These are phyloP conservation scores for Periglandula ipomoeae DNA, from an alignment of 2,329 filamentous ascomycete genomes.

Conservation along the genomic window DNA sequence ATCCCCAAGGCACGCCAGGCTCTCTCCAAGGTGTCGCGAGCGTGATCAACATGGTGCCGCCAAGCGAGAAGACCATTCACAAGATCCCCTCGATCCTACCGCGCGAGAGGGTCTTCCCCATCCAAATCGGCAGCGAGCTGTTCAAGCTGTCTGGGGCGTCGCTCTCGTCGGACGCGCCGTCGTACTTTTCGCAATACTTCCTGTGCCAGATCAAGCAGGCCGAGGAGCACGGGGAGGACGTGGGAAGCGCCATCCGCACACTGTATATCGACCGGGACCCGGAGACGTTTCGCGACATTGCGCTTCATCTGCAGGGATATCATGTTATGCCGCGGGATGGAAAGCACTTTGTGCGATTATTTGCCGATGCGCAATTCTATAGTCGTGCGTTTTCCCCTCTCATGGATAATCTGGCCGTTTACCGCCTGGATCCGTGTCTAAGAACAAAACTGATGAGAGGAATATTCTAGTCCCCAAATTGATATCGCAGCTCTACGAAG, in stretches of 20 bases:
- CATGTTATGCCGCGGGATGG: constrained; percentile 75
- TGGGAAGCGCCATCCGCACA: constrained; percentile 45
- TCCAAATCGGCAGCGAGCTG: constrained; percentile 63
- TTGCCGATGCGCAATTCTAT: constrained; percentile 94
- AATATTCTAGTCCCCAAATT: constrained; percentile 64
- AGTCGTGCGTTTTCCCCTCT: constrained; percentile 50
- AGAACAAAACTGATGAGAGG: too few relatives aligned
- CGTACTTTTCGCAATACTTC: constrained; percentile 95
- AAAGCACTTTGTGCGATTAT: constrained; percentile 81
- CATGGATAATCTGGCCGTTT: too few relatives aligned
- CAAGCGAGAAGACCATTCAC: constrained; percentile 26
- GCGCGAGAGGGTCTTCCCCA: constrained; percentile 64
- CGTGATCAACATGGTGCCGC: constrained; percentile 7
- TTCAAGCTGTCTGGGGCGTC: constrained; percentile 68
- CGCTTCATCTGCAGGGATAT: constrained; percentile 85
- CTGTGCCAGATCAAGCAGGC: constrained; percentile 65
- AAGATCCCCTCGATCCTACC: constrained; percentile 52
- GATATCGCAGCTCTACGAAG: constrained; percentile 83
- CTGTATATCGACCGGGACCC: constrained; percentile 95
- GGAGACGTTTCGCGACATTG: constrained; percentile 79
- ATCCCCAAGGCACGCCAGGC: neutral
- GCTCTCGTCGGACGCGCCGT: constrained; percentile 73
- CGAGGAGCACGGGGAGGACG: constrained; percentile 49
- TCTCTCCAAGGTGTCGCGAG: too few relatives aligned
- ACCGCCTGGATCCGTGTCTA: too few relatives aligned